Percentiles rank a stretch among this genome's conserved stretches.
Evolutionary conservation across 495 filamentous ascomycete species (phyloP).

Genomic region (Penicillium chermesinum): DNA sequence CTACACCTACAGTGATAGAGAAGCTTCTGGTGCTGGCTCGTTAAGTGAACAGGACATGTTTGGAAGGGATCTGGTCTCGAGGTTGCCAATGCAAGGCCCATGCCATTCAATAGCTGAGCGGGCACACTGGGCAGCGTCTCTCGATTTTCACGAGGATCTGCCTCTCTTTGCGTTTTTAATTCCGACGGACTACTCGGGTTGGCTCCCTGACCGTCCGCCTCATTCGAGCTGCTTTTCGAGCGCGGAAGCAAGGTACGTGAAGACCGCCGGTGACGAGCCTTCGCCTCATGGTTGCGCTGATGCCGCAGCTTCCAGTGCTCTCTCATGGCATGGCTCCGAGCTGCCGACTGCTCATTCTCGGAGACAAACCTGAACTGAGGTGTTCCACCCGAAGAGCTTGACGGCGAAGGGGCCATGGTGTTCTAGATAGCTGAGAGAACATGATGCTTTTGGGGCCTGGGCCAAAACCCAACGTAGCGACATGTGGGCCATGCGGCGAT

Average conservation of each 20-base stretch:
- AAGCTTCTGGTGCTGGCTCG: conserved; percentile 24
- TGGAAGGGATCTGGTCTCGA: conserved; percentile 24
- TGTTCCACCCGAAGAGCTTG: conserved; percentile 3
- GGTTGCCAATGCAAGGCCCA: conserved; percentile 14
- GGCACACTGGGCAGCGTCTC: conserved; percentile 1
- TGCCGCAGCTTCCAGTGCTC: conserved; percentile 25
- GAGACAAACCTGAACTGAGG: conserved; percentile 17
- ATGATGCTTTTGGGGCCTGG: background rate
- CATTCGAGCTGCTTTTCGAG: too few relatives aligned
- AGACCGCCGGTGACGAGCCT: conserved; percentile 1
- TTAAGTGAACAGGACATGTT: conserved; percentile 25
- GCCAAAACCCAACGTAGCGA: background rate
- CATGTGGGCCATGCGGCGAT: background rate
- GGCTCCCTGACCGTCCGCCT: too few relatives aligned
- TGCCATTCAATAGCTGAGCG: conserved; percentile 10
- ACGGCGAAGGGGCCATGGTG: conserved; percentile 5
- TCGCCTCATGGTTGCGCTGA: conserved; percentile 13
- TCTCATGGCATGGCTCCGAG: conserved; percentile 26
- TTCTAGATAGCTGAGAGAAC: background rate
- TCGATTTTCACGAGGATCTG: background rate
- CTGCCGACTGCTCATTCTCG: conserved; percentile 12
- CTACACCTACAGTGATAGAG: conserved; percentile 25
- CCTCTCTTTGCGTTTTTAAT: background rate
- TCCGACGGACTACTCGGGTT: conserved; percentile 1
- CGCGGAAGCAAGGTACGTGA: conserved; percentile 7